A percentile compares a stretch with the other conserved stretches of the same genome.
These are phyloP conservation scores for Amaranthus palmeri DNA, from an alignment of 148 eudicot genomes.

Conservation along the genomic window DNA sequence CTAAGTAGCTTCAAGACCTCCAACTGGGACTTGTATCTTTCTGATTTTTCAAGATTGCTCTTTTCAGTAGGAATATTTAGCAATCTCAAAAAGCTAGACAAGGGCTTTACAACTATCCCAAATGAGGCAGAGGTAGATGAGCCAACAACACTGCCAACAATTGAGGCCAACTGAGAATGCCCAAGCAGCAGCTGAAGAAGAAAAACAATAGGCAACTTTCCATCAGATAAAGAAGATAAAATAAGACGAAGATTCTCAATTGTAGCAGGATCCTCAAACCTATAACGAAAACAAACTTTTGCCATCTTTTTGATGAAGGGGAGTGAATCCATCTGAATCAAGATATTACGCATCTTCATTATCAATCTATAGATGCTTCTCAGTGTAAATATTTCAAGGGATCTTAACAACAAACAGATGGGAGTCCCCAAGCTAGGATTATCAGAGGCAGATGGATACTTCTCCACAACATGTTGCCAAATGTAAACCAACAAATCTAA, in stretches of 20 bases:
- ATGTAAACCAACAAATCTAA: constrained; percentile 48
- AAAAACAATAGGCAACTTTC: constrained; percentile 39
- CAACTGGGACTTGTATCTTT: constrained; percentile 35
- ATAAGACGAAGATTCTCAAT: constrained; percentile 50
- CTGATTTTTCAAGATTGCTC: constrained; percentile 22
- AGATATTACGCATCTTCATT: constrained; percentile 36
- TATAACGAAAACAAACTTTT: constrained; percentile 51
- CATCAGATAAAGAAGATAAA: constrained; percentile 43
- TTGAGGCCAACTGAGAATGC: constrained; percentile 68
- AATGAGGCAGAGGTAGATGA: constrained; percentile 36
- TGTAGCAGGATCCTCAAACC: constrained; percentile 71
- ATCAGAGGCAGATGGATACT: constrained; percentile 31
- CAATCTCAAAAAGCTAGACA: constrained; percentile 69
- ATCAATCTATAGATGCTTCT: constrained; percentile 45
- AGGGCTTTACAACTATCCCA: constrained; percentile 66
- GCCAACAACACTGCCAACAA: constrained; percentile 32
- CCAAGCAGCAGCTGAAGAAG: constrained; percentile 71
- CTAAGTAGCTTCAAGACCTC: constrained; percentile 78
- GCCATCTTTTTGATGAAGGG: constrained; percentile 57
- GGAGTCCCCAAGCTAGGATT: constrained; percentile 20
- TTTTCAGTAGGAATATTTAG: constrained; percentile 27
- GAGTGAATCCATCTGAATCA: constrained; percentile 46
- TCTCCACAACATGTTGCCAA: constrained; percentile 63
- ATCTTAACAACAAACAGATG: constrained; percentile 40
- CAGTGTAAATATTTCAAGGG: constrained; percentile 53